Percentiles rank a stretch among this genome's conserved stretches.
Evolutionary conservation across 306 rosid genomes (phyloP).

Genomic region (Cucurbita maxima): DNA sequence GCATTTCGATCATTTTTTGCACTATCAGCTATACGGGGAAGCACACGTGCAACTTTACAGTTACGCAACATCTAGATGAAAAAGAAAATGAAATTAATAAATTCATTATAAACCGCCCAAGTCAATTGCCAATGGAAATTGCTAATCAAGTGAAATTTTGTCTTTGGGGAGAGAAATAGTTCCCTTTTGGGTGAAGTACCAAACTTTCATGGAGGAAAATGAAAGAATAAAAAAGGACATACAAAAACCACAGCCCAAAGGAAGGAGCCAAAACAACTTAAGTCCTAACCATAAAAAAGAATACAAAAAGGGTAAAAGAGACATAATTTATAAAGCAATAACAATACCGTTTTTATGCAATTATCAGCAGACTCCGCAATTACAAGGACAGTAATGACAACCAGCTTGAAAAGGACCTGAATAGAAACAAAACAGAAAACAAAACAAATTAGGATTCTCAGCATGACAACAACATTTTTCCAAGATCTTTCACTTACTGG

Average conservation of each 20-base stretch:
- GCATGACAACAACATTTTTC: not conserved
- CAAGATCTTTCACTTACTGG: constrained; percentile 51
- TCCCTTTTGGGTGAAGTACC: not conserved
- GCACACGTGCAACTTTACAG: constrained; percentile 87
- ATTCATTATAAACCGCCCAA: not conserved
- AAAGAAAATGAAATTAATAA: not conserved
- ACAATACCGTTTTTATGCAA: constrained; percentile 88
- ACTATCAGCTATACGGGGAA: constrained; percentile 74
- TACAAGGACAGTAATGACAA: constrained; percentile 98
- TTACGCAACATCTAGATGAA: constrained; percentile 71
- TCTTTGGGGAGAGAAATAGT: not conserved
- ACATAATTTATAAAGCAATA: not conserved
- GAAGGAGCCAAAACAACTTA: not conserved
- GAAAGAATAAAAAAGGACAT: not conserved
- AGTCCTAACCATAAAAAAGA: not conserved
- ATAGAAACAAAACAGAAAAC: constrained; percentile 21
- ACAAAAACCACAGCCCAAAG: not conserved
- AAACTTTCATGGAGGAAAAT: not conserved
- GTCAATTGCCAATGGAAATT: not conserved
- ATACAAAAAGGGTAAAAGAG: not conserved
- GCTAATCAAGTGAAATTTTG: not conserved
- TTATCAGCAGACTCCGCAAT: constrained; percentile 97
- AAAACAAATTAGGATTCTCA: constrained; percentile 3
- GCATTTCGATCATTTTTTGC: constrained; percentile 93
- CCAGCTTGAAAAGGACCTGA: constrained; percentile 98